Base-by-base conservation (phyloP, 164 flowering plant genomes). In the Annona cherimola region DNA sequence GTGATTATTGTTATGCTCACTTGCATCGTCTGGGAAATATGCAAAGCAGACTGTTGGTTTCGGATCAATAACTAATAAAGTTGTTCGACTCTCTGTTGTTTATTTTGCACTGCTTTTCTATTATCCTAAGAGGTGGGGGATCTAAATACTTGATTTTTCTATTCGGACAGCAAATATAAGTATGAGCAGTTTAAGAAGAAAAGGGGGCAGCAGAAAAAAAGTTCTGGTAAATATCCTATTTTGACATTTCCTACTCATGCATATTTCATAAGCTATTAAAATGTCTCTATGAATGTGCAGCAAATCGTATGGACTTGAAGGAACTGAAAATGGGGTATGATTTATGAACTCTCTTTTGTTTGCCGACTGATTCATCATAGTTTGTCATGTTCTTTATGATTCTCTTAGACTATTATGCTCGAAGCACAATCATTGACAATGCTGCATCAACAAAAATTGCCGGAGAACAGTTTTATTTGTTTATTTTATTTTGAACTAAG, bases 291-390 rank as follows among this genome's bases (percentile, higher is more conserved):
- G 67, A 73, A 74, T 85, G 72, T 81, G 72, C 80, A 94, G 99
- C 93, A 42, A 85, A 43, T 76, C 95, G 97, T 64, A 79, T 88
- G 97, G 94, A 88, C 79, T 69, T 92, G 81, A 95, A 95, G 82
- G 99, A 92, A 83, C 89, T 95, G 66, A 95, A 93, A 81, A 91
- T 91, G 99, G 97, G 99, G 99, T 95, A 85, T 59, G 77, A 50
- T 59, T 64, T 67, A 61, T 60, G 19, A 26, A 16, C 63, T 14
- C 67, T 57, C 59, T 69, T 44, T 40, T 42, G n/a, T 66, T 1
- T 66, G 40, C 46, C 42, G 4, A 4, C 12, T 41, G 42, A 66
- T 66, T 26, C 42, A 1, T 42, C n/a, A 3, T 63, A 40, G 43
- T 35, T 40, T 26, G 43, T 9, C 40, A 35, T 14, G 14, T 40